These are phyloP conservation scores for Argentina anserina DNA, from an alignment of 306 rosid species.

Conservation along the genomic window DNA sequence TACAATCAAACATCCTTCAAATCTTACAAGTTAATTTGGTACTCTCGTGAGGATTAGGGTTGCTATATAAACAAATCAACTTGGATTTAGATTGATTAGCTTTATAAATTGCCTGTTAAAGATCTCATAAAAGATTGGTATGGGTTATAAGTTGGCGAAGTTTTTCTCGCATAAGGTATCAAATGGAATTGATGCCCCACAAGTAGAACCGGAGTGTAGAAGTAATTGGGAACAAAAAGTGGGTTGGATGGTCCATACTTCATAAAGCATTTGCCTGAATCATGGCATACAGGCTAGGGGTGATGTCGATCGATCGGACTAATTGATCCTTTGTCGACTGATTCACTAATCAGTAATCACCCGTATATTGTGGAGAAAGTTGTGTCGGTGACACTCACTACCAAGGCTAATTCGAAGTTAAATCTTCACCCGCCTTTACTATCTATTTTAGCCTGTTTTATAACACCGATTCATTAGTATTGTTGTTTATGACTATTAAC, in stretches of 20 bases:
- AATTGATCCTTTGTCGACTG: not conserved
- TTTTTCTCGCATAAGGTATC: not conserved
- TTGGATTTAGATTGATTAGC: not conserved
- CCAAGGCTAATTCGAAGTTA: too few relatives aligned
- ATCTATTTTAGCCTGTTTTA: too few relatives aligned
- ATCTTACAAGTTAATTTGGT: not conserved
- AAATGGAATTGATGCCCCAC: not conserved
- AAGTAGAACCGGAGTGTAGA: too few relatives aligned
- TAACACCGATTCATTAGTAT: too few relatives aligned
- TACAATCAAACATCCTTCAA: not conserved
- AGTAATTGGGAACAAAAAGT: not conserved
- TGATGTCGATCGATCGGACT: not conserved
- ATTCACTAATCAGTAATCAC: not conserved
- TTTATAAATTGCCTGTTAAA: not conserved
- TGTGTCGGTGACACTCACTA: not conserved
- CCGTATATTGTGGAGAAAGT: not conserved
- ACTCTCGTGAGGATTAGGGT: not conserved
- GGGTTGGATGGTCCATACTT: not conserved
- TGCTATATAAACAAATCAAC: not conserved
- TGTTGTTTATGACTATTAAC: too few relatives aligned
- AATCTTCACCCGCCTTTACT: too few relatives aligned
- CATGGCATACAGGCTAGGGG: not conserved
- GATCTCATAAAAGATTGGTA: not conserved
- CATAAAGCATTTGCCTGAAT: not conserved
- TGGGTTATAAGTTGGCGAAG: not conserved